A percentile compares a stretch with the other conserved stretches of the same genome.
phyloP scores from a whole-genome alignment of 345 rosid species.

The Acer saccharum region DNA sequence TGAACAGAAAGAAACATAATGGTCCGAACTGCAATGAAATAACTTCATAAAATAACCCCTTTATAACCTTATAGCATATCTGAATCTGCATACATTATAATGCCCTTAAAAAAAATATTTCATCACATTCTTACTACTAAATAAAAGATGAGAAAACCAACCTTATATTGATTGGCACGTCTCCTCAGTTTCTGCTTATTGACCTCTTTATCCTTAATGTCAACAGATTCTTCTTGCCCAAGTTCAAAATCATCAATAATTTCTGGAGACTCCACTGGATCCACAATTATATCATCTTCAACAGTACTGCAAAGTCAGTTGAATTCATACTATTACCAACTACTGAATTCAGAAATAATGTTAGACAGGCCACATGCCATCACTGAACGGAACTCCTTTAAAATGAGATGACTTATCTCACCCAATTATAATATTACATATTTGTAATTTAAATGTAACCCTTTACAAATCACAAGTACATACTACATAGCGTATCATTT shows the following conservation, averaged over 20 bases:
- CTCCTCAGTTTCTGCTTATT: slow-evolving; percentile 79
- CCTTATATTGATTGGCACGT: slow-evolving; percentile 79
- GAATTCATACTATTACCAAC: slow-evolving; percentile 1
- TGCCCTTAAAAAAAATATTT: neutral
- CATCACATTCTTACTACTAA: neutral
- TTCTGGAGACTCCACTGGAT: slow-evolving; percentile 77
- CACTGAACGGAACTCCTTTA: neutral
- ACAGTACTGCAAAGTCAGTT: slow-evolving; percentile 50
- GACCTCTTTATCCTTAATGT: slow-evolving; percentile 81
- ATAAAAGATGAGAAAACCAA: slow-evolving; percentile 21
- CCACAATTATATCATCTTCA: slow-evolving; percentile 90
- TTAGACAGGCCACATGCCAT: neutral
- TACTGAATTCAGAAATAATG: neutral
- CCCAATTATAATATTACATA: neutral
- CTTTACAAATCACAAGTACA: neutral
- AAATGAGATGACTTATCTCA: neutral
- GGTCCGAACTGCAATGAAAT: neutral
- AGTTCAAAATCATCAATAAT: slow-evolving; percentile 86
- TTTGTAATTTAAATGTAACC: neutral
- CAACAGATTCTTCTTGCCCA: slow-evolving; percentile 88
- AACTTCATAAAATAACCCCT: neutral
- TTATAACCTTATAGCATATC: neutral
- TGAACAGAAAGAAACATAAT: neutral
- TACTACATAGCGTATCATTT: too few species aligned
- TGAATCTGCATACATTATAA: neutral